A percentile compares a stretch with the other conserved stretches of the same genome.
Conservation (phyloP, 352 stramenopile genomes). For the Globisporangium barbulae region DNA sequence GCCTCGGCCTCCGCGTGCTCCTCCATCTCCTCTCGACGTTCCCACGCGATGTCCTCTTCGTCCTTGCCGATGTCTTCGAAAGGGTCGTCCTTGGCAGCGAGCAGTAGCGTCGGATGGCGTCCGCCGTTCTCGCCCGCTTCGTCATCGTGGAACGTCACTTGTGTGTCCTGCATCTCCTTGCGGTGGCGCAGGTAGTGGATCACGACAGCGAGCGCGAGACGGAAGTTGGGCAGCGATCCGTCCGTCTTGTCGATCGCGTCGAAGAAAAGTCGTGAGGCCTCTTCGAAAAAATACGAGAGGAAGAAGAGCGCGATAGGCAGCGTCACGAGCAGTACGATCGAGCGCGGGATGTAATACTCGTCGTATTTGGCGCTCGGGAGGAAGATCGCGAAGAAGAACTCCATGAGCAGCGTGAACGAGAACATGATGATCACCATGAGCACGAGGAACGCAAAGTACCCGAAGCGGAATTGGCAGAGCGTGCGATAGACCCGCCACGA, state of each 20-base stretch:
- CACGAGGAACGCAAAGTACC: conserved; percentile 79
- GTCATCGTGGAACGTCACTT: neutral
- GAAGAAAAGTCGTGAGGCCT: conserved; percentile 58
- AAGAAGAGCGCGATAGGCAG: conserved; percentile 70
- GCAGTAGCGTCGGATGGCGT: conserved; percentile 23
- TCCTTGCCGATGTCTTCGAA: conserved; percentile 56
- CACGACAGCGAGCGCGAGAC: conserved; percentile 67
- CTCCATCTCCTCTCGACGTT: conserved; percentile 28
- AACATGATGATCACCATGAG: conserved; percentile 83
- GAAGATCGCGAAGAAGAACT: conserved; percentile 86
- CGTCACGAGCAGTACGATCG: conserved; percentile 49
- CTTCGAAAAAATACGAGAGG: conserved; percentile 81
- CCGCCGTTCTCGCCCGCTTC: neutral
- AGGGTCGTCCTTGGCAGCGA: conserved; percentile 50
- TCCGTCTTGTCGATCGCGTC: conserved; percentile 74
- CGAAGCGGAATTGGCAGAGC: conserved; percentile 72
- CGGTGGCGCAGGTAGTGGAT: conserved; percentile 77
- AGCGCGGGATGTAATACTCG: conserved; percentile 58
- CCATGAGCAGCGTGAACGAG: conserved; percentile 82
- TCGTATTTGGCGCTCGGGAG: conserved; percentile 73
- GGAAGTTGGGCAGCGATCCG: conserved; percentile 70
- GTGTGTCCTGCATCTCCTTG: conserved; percentile 42
- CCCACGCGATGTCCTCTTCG: conserved; percentile 46
- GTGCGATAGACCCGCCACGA: conserved; percentile 70
- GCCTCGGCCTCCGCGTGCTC: conserved; percentile 24